Evolutionary conservation across 2,329 filamentous ascomycete genomes (phyloP).

Genomic region (Pleoardoris graminearum): DNA sequence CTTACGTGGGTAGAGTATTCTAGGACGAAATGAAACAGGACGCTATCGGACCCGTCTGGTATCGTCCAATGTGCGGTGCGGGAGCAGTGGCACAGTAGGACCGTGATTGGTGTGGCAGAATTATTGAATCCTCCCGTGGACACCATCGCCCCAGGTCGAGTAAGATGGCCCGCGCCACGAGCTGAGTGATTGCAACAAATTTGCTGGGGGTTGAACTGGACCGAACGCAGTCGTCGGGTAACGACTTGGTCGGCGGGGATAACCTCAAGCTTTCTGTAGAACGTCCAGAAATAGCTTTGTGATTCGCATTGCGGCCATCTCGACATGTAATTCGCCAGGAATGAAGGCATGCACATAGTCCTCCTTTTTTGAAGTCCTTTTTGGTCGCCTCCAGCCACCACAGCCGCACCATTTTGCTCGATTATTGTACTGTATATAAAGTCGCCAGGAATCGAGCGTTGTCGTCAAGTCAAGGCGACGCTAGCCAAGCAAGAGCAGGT

Average conservation of each 20-base stretch:
- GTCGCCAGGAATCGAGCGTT: background rate
- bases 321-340: too few species aligned
- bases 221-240: background rate
- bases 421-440: too few species aligned
- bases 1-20: conserved; percentile 1
- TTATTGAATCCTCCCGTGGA: background rate
- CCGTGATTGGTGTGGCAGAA: background rate
- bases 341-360: too few species aligned
- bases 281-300: background rate
- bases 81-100: background rate
- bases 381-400: too few species aligned
- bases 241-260: too few species aligned
- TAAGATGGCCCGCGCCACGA: background rate
- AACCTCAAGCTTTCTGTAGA: too few species aligned
- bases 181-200: background rate
- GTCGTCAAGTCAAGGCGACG: conserved; percentile 8
- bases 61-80: background rate
- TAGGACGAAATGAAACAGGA: background rate
- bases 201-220: background rate
- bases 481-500: background rate
- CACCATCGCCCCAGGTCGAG: background rate
- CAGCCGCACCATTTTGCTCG: too few species aligned
- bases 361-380: too few species aligned
- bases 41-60: background rate
- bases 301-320: background rate